Evolutionary conservation across 768 basidiomycete genomes (phyloP), one percentile per base, ranked within the genome.

Genomic region (Suillus paluster): DNA sequence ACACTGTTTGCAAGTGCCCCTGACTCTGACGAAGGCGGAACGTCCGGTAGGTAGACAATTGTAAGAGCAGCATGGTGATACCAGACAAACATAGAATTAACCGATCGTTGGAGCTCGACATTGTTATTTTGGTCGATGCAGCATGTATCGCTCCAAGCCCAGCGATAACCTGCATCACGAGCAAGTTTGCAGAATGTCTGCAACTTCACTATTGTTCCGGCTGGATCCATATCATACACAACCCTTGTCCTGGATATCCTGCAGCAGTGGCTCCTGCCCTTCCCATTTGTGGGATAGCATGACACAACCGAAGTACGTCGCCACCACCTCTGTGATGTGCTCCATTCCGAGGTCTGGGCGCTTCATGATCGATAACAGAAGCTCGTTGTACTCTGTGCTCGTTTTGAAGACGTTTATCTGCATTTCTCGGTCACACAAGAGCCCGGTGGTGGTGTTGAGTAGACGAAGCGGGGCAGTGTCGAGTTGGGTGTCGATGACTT

Each of bases 21-120:
- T n/a, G 57, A 17, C 8, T 7, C 9, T 15, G 64, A 67, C 19
- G 64, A 53, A 11, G 63, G 64, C 19, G 3, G 21, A 15, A 70
- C 67, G 14, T 71, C 70, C 27, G 59, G 57, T 42, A 73, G 63
- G 23, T 73, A 68, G n/a, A 72, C 54, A 61, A 73, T 56, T n/a
- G 71, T 73, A 34, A 72, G 52, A n/a, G 63, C 62, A 17, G 73
- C 67, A 3, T 67, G 66, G 5, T 68, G 58, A 36, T 73, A 73
- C 73, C 73, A 73, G 27, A 27, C 61, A 64, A 74, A 73, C 72
- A 73, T 73, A 52, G 72, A 71, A 15, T 65, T 61, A 55, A 73
- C 69, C 27, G 73, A 71, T 56, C 74, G 69, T 57, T 71, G 67
- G 49, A 73, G 69, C 19, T 73, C 73, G 6, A 71, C 59, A 41